These are phyloP conservation scores for Sistotremastrum suecicum DNA, from an alignment of 768 basidiomycete genomes.

Conservation along the genomic window DNA sequence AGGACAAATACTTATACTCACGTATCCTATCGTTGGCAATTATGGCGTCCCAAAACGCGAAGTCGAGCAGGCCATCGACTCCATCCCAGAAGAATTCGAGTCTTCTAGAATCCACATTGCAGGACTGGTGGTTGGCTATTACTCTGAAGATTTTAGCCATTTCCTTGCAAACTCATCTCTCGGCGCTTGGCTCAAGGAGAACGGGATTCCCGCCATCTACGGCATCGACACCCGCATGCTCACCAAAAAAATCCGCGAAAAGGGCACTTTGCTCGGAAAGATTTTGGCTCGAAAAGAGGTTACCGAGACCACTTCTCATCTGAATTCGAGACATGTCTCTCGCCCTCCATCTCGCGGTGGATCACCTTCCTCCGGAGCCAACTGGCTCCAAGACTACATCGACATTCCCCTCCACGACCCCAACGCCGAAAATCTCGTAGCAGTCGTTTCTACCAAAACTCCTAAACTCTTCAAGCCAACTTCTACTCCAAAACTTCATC, in stretches of 20 bases:
- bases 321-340: slow-evolving; percentile 23
- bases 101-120: slow-evolving; percentile 89
- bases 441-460: slow-evolving; percentile 61
- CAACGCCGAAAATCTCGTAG: slow-evolving; percentile 82
- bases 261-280: slow-evolving; percentile 84
- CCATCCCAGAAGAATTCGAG: slow-evolving; percentile 72
- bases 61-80: slow-evolving; percentile 24
- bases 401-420: slow-evolving; percentile 79
- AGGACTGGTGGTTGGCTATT: slow-evolving; percentile 83
- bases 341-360: slow-evolving; percentile 30
- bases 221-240: slow-evolving; percentile 94
- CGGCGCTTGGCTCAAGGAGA: slow-evolving; percentile 88
- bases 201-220: slow-evolving; percentile 85
- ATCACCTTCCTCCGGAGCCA: slow-evolving; percentile 32
- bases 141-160: slow-evolving; percentile 90
- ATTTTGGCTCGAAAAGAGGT: slow-evolving; percentile 52
- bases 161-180: slow-evolving; percentile 84
- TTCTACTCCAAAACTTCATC: slow-evolving; percentile 44
- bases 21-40: slow-evolving; percentile 93
- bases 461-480: slow-evolving; percentile 60
- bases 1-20: slow-evolving; percentile 93
- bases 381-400: slow-evolving; percentile 76
- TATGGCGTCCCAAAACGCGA: slow-evolving; percentile 86
- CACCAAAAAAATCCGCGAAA: slow-evolving; percentile 91
- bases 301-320: slow-evolving; percentile 23